Percentiles rank a stretch among this genome's conserved stretches.
Conservation (phyloP, 176 grass and related monocot species). For the Musa troglodytarum region DNA sequence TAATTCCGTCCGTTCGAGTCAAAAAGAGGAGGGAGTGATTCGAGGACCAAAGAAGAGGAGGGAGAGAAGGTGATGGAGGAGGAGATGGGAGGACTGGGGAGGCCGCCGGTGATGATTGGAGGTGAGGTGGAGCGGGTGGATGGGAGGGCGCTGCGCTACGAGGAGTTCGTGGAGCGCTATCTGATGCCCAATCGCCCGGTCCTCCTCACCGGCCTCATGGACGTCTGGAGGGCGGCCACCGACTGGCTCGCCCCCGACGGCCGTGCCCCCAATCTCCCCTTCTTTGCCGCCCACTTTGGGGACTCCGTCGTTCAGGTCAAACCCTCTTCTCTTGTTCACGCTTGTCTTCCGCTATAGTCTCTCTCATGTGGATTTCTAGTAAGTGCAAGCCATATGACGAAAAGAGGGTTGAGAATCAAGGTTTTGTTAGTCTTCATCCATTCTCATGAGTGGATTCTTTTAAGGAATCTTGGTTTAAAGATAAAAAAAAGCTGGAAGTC, state of each 20-base stretch:
- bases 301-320: slow-evolving; percentile 40
- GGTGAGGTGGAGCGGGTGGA: slow-evolving; percentile 72
- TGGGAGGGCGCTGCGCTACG: slow-evolving; percentile 41
- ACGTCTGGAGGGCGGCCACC: slow-evolving; percentile 40
- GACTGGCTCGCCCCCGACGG: slow-evolving; percentile 42
- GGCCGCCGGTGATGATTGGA: slow-evolving; percentile 10
- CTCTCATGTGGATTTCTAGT: neutral
- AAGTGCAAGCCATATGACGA: neutral
- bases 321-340: neutral
- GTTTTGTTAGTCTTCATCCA: too few species aligned
- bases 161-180: slow-evolving; percentile 59
- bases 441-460: too few species aligned
- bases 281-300: slow-evolving; percentile 36
- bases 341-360: neutral
- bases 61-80: neutral
- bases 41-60: neutral
- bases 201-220: slow-evolving; percentile 73
- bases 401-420: too few species aligned
- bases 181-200: slow-evolving; percentile 61
- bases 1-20: too few species aligned
- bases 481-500: too few species aligned
- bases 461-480: too few species aligned
- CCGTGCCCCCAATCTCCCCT: slow-evolving; percentile 33
- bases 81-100: neutral
- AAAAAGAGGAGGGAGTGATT: neutral